These are phyloP conservation scores for Alternaria conjuncta DNA, from an alignment of 2,329 filamentous ascomycete species.

Conservation along the genomic window DNA sequence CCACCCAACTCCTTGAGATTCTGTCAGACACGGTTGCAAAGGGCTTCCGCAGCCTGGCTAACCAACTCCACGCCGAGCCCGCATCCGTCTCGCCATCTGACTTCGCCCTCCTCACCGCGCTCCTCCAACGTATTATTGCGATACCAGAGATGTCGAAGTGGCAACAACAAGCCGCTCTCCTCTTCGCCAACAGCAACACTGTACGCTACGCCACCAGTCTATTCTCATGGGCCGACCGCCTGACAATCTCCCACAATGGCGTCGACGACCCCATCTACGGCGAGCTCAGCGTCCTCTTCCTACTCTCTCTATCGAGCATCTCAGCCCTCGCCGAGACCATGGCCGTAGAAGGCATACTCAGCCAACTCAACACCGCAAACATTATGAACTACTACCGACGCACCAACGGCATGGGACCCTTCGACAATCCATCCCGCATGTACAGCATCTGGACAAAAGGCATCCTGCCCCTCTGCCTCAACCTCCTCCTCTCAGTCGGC, in stretches of 20 bases:
- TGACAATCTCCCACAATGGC: conserved; percentile 62
- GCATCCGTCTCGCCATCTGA: conserved; percentile 74
- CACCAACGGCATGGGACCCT: conserved; percentile 73
- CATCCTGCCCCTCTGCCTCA: conserved; percentile 85
- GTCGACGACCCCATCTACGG: conserved; percentile 89
- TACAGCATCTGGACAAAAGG: conserved; percentile 91
- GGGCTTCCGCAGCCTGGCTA: conserved; percentile 82
- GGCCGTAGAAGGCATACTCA: conserved; percentile 83
- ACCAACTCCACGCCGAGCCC: conserved; percentile 79
- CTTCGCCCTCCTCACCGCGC: conserved; percentile 83
- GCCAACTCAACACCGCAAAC: conserved; percentile 78
- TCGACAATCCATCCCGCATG: conserved; percentile 76
- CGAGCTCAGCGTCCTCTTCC: conserved; percentile 86
- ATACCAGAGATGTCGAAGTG: conserved; percentile 77
- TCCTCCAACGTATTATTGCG: conserved; percentile 82
- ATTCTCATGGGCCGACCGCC: conserved; percentile 90
- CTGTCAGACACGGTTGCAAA: conserved; percentile 78
- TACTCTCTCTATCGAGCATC: conserved; percentile 85
- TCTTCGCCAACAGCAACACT: conserved; percentile 68
- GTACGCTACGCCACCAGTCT: conserved; percentile 83
- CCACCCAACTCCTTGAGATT: conserved; percentile 71
- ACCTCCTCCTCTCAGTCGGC: conserved; percentile 82
- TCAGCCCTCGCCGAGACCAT: conserved; percentile 85
- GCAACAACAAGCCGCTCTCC: conserved; percentile 53
- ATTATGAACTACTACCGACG: conserved; percentile 77